Percentiles rank a stretch among this genome's conserved stretches.
phyloP scores from a whole-genome alignment of 2,329 filamentous ascomycete species.

The Shiraia sp. region DNA sequence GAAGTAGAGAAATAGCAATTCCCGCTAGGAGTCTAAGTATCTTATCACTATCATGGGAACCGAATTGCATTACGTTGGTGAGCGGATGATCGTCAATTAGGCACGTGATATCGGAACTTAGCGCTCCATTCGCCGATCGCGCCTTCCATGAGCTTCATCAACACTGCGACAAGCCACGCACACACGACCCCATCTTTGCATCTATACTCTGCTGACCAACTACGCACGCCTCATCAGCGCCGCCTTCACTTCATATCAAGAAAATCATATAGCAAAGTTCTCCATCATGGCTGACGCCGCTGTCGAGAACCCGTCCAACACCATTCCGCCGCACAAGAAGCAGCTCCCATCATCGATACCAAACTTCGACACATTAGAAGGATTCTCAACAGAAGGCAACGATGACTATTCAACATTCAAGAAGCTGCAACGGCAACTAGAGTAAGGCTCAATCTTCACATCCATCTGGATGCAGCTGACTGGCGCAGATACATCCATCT shows the following conservation, averaged over 20 bases:
- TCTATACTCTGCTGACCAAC: too few species aligned
- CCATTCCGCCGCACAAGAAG: constrained; percentile 78
- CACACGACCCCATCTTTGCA: constrained; percentile 1
- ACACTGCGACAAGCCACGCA: constrained; percentile 19
- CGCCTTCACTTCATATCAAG: too few species aligned
- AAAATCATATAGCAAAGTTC: too few species aligned
- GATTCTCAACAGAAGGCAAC: constrained; percentile 74
- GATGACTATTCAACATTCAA: constrained; percentile 97
- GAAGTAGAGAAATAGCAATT: too few species aligned
- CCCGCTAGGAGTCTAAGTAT: too few species aligned
- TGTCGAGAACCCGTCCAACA: constrained; percentile 79
- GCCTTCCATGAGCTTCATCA: constrained; percentile 33
- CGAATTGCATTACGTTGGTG: too few species aligned
- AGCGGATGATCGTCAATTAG: constrained; percentile 8
- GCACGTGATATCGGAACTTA: constrained; percentile 31
- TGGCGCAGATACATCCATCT: constrained; percentile 80
- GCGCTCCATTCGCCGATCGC: constrained; percentile 21
- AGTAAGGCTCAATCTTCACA: constrained; percentile 60
- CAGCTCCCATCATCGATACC: constrained; percentile 77
- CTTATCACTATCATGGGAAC: too few species aligned
- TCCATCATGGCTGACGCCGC: constrained; percentile 78
- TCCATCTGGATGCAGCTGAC: constrained; percentile 30
- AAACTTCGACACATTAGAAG: constrained; percentile 88
- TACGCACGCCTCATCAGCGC: too few species aligned
- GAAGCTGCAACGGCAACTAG: constrained; percentile 92